phyloP scores from a whole-genome alignment of 2,329 filamentous ascomycete genomes.

The Sarocladium brachiariae region DNA sequence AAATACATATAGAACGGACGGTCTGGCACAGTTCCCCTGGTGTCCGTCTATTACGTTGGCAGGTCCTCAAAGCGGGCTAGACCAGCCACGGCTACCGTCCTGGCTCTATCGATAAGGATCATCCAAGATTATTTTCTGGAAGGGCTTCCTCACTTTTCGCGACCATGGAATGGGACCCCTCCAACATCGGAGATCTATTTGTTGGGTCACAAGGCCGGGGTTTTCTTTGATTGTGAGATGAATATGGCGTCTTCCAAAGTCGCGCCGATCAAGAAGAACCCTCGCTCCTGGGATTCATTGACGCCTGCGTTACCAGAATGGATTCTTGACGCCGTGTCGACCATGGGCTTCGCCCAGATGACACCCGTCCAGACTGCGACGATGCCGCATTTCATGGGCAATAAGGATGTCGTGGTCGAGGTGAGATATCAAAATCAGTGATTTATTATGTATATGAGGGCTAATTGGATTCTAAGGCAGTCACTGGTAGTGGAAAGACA shows the following conservation, averaged over 20 bases:
- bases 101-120: neutral
- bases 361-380: slow-evolving; percentile 93
- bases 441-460: too few relatives aligned
- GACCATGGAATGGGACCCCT: neutral
- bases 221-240: neutral
- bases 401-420: slow-evolving; percentile 91
- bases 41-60: neutral
- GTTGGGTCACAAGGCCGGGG: too few relatives aligned
- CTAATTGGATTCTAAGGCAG: slow-evolving; percentile 44
- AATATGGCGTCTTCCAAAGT: slow-evolving; percentile 26
- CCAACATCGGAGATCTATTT: neutral
- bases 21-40: too few relatives aligned
- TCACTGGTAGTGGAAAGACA: slow-evolving; percentile 88
- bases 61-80: too few relatives aligned
- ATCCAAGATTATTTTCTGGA: slow-evolving; percentile 4
- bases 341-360: slow-evolving; percentile 81
- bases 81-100: too few relatives aligned
- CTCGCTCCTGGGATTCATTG: slow-evolving; percentile 38
- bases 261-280: slow-evolving; percentile 34
- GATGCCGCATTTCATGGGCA: slow-evolving; percentile 78
- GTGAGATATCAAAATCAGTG: slow-evolving; percentile 35
- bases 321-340: slow-evolving; percentile 75
- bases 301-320: slow-evolving; percentile 48
- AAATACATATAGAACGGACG: too few relatives aligned
- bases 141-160: slow-evolving; percentile 8